phyloP scores from a whole-genome alignment of 257 asterid species.

The Solanum arcanum region DNA sequence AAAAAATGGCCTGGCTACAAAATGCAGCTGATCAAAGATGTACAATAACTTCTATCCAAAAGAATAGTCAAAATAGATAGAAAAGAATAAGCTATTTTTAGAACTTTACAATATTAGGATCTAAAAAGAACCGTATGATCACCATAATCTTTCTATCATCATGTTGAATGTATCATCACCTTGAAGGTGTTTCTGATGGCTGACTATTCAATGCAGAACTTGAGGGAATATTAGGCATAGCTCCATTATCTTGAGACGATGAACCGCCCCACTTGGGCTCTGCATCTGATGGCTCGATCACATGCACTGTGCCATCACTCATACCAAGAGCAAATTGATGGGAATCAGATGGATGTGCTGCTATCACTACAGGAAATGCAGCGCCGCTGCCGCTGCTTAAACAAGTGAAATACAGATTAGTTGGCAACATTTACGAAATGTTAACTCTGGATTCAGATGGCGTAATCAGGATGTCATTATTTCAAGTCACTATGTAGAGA shows the following conservation, averaged over 20 bases:
- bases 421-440: background rate
- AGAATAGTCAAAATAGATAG: background rate
- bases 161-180: slow-evolving; percentile 25
- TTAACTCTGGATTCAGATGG: background rate
- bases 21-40: background rate
- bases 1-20: background rate
- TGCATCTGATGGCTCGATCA: slow-evolving; percentile 71
- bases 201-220: slow-evolving; percentile 80
- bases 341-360: slow-evolving; percentile 83
- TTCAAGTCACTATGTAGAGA: background rate
- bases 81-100: background rate
- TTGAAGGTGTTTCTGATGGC: slow-evolving; percentile 85
- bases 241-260: slow-evolving; percentile 63
- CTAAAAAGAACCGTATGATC: background rate
- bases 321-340: slow-evolving; percentile 86
- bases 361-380: slow-evolving; percentile 63
- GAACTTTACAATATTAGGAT: slow-evolving; percentile 1
- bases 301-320: slow-evolving; percentile 77
- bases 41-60: slow-evolving; percentile 4
- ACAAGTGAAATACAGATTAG: background rate
- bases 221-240: slow-evolving; percentile 55
- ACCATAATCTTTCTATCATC: background rate
- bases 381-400: slow-evolving; percentile 28
- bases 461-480: background rate
- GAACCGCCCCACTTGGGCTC: slow-evolving; percentile 85